These are phyloP conservation scores for Quercus alba DNA, from an alignment of 306 rosid species.

Conservation along the genomic window DNA sequence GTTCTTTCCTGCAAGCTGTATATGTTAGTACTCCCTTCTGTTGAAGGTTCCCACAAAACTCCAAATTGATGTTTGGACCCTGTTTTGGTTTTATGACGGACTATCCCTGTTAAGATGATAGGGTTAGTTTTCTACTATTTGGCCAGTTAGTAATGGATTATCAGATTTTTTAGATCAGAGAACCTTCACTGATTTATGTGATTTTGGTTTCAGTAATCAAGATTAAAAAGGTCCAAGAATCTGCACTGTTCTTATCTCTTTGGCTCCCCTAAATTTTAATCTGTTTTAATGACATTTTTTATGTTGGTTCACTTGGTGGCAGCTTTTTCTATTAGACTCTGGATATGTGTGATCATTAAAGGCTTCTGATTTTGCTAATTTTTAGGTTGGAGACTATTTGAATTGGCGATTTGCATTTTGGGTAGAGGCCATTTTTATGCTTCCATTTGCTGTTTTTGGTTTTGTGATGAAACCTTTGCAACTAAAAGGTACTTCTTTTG, in stretches of 20 bases:
- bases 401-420: constrained; percentile 88
- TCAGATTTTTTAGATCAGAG: background rate
- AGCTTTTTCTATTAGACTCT: background rate
- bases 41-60: background rate
- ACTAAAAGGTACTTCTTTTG: constrained; percentile 54
- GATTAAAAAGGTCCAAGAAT: background rate
- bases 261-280: background rate
- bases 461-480: constrained; percentile 77
- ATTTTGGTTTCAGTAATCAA: background rate
- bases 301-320: background rate
- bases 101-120: background rate
- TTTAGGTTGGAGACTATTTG: constrained; percentile 66
- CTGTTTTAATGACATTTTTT: constrained; percentile 8
- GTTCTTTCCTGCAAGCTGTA: background rate
- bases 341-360: background rate
- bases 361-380: constrained; percentile 9
- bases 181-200: background rate
- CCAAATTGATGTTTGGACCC: background rate
- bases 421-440: constrained; percentile 85
- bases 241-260: background rate
- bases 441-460: constrained; percentile 85
- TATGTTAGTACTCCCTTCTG: background rate
- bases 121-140: background rate
- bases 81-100: background rate
- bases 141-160: background rate